Conservation (phyloP, 371 early-diverging fungal genomes). For the Rhizomucor pusillus region DNA sequence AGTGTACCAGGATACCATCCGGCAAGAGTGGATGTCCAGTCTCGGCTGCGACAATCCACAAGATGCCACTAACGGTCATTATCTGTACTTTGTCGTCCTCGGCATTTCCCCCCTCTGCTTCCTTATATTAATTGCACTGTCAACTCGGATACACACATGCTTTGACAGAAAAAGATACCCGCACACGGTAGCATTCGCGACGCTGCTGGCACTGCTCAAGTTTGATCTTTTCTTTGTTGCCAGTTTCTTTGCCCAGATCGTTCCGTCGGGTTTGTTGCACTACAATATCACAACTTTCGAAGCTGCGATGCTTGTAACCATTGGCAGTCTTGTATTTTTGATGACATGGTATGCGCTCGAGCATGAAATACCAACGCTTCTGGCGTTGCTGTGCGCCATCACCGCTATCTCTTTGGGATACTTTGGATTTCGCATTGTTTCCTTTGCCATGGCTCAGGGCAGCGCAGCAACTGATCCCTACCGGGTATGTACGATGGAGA, state of each 20-base stretch:
- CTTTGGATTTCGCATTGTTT: constrained; percentile 19
- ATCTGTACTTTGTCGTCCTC: background rate
- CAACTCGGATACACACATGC: background rate
- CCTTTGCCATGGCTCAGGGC: constrained; percentile 12
- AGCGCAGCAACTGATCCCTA: constrained; percentile 12
- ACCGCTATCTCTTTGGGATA: constrained; percentile 13
- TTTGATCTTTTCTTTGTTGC: constrained; percentile 23
- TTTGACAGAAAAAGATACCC: background rate
- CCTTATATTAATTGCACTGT: background rate
- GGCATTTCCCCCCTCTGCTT: background rate
- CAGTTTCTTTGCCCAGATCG: constrained; percentile 14
- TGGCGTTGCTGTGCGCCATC: constrained; percentile 2
- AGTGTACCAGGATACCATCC: background rate
- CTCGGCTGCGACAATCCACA: background rate
- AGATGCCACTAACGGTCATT: no score
- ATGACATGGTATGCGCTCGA: constrained; percentile 7
- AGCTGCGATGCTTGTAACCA: constrained; percentile 4
- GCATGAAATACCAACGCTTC: background rate
- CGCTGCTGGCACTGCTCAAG: constrained; percentile 14
- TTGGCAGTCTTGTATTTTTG: constrained; percentile 10
- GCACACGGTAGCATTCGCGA: background rate
- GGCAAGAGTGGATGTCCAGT: background rate
- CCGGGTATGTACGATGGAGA: constrained; percentile 9
- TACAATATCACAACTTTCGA: constrained; percentile 16
- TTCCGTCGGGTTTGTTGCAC: constrained; percentile 10